phyloP scores from a whole-genome alignment of 1,284 basidiomycete species.

The Gastroboletus turbinatus region DNA sequence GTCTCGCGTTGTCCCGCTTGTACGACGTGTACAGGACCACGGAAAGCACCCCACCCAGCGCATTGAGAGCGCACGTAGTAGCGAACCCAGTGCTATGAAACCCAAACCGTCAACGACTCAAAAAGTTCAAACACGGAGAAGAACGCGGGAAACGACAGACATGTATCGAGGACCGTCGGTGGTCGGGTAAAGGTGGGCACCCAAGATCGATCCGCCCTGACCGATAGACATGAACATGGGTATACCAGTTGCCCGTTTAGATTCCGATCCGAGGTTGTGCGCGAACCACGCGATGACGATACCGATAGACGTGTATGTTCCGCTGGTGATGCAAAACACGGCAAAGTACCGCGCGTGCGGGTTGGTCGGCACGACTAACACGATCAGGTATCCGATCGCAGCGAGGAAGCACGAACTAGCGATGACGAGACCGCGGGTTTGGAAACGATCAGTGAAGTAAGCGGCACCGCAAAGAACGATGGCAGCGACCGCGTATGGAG shows the following conservation, averaged over 20 bases:
- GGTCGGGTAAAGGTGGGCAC: slow-evolving; percentile 66
- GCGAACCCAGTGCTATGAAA: slow-evolving; percentile 60
- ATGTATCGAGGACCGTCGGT: slow-evolving; percentile 64
- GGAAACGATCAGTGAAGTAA: slow-evolving; percentile 68
- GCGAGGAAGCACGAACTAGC: slow-evolving; percentile 48
- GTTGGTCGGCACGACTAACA: slow-evolving; percentile 42
- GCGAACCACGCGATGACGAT: slow-evolving; percentile 75
- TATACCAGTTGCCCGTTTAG: slow-evolving; percentile 73
- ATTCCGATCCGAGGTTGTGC: slow-evolving; percentile 76
- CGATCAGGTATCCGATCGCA: slow-evolving; percentile 42
- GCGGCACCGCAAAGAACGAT: slow-evolving; percentile 66
- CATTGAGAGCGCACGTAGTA: slow-evolving; percentile 56
- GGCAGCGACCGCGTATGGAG: slow-evolving; percentile 78
- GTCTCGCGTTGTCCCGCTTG: slow-evolving; percentile 54
- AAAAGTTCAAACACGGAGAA: not conserved
- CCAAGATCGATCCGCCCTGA: slow-evolving; percentile 71
- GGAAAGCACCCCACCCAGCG: slow-evolving; percentile 47
- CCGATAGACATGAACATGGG: slow-evolving; percentile 80
- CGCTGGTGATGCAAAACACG: slow-evolving; percentile 69
- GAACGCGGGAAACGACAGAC: slow-evolving; percentile 36
- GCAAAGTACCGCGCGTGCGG: slow-evolving; percentile 68
- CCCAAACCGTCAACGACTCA: not conserved
- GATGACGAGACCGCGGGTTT: slow-evolving; percentile 69
- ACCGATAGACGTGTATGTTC: slow-evolving; percentile 71
- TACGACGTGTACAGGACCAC: slow-evolving; percentile 56